phyloP scores from a whole-genome alignment of 306 rosid genomes.

The Cicer judaicum region DNA sequence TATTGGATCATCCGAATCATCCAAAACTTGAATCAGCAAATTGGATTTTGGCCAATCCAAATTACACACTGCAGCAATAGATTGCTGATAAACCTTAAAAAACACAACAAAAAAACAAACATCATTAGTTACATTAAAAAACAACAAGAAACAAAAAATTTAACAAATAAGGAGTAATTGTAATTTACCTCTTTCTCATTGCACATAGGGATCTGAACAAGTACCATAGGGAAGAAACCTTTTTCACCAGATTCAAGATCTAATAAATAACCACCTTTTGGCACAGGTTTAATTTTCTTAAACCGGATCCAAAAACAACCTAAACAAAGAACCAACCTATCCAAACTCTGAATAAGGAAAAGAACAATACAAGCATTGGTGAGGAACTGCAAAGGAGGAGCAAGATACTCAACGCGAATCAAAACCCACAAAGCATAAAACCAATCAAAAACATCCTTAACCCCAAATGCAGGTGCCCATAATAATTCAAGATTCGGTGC shows the following conservation, averaged over 20 bases:
- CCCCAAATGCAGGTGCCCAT: slow-evolving; percentile 60
- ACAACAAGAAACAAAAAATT: background rate
- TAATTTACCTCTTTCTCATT: slow-evolving; percentile 85
- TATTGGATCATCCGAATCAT: slow-evolving; percentile 92
- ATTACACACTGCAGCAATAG: slow-evolving; percentile 87
- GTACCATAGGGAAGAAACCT: slow-evolving; percentile 88
- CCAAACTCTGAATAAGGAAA: slow-evolving; percentile 84
- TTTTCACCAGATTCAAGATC: slow-evolving; percentile 85
- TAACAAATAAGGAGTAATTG: background rate
- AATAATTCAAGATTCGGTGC: slow-evolving; percentile 59
- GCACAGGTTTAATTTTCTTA: slow-evolving; percentile 80
- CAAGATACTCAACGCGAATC: slow-evolving; percentile 71
- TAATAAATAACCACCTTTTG: slow-evolving; percentile 46
- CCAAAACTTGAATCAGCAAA: slow-evolving; percentile 81
- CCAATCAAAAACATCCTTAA: slow-evolving; percentile 69
- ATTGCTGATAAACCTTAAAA: slow-evolving; percentile 89
- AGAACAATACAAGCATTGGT: slow-evolving; percentile 82
- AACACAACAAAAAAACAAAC: background rate
- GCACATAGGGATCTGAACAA: slow-evolving; percentile 99
- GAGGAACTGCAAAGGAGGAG: slow-evolving; percentile 87
- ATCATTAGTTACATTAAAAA: slow-evolving; percentile 33
- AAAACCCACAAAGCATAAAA: slow-evolving; percentile 69
- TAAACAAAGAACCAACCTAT: slow-evolving; percentile 73
- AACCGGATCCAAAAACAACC: slow-evolving; percentile 94
- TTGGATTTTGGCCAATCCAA: slow-evolving; percentile 91